Evolutionary conservation across 2,329 filamentous ascomycete genomes (phyloP).

Genomic region (Penicillium sp.): DNA sequence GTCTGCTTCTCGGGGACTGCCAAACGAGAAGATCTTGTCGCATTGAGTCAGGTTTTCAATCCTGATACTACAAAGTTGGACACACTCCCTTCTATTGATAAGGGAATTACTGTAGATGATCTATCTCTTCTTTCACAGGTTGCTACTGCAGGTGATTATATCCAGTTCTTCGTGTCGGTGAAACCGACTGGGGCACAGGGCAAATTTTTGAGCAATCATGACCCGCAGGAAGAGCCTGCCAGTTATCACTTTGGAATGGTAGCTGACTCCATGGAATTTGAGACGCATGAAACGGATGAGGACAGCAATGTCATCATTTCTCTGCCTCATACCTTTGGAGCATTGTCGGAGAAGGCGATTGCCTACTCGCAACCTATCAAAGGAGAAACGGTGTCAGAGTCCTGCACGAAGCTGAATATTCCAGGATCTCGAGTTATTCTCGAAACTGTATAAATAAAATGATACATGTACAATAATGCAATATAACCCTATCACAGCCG

Average conservation of each 20-base stretch:
- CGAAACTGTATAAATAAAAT: conserved; percentile 5
- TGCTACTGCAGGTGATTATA: conserved; percentile 37
- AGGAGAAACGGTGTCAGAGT: conserved; percentile 9
- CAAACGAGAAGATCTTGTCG: conserved; percentile 13
- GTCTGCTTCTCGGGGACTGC: conserved; percentile 27
- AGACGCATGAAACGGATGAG: neutral
- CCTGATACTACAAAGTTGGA: conserved; percentile 8
- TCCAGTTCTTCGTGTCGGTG: conserved; percentile 44
- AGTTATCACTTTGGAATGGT: conserved; percentile 35
- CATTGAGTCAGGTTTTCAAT: conserved; percentile 28
- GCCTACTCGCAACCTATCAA: conserved; percentile 29
- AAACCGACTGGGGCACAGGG: conserved; percentile 14
- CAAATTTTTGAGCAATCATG: neutral
- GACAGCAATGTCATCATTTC: conserved; percentile 18
- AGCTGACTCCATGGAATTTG: conserved; percentile 24
- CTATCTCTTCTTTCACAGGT: conserved; percentile 41
- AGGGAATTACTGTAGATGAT: conserved; percentile 27
- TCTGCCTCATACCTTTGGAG: conserved; percentile 38
- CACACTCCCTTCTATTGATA: conserved; percentile 21
- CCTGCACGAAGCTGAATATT: conserved; percentile 36
- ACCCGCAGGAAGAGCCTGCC: conserved; percentile 11
- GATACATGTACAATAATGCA: conserved; percentile 5
- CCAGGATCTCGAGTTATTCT: conserved; percentile 32
- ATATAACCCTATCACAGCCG: neutral
- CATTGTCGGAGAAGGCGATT: conserved; percentile 41